Percentiles rank a stretch among this genome's conserved stretches.
Conservation (phyloP, 2,329 filamentous ascomycete species). For the Colletotrichum cereale region DNA sequence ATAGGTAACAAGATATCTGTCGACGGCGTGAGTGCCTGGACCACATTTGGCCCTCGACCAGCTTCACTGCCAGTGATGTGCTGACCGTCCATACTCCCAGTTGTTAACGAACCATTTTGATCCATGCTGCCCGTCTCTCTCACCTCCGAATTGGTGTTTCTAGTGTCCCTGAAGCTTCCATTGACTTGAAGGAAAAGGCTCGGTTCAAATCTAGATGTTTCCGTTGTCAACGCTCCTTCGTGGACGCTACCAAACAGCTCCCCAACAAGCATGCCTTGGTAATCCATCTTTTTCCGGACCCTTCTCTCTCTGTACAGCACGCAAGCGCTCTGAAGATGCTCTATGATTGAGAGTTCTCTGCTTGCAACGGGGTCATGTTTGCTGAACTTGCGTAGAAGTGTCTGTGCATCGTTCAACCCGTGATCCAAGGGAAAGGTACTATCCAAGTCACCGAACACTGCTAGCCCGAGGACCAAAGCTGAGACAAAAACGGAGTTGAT, state of each 20-base stretch:
- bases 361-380: conserved; percentile 43
- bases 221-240: conserved; percentile 8
- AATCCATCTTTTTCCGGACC: conserved; percentile 43
- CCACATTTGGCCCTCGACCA: conserved; percentile 20
- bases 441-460: conserved; percentile 59
- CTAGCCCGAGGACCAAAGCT: conserved; percentile 57
- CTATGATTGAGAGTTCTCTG: conserved; percentile 43
- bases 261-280: conserved; percentile 43
- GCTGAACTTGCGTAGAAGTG: conserved; percentile 44
- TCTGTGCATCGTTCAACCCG: conserved; percentile 43
- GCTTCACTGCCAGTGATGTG: conserved; percentile 5
- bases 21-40: conserved; percentile 28
- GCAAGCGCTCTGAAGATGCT: conserved; percentile 44
- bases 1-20: conserved; percentile 41
- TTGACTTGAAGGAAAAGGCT: neutral
- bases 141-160: neutral
- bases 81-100: conserved; percentile 15
- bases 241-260: conserved; percentile 46
- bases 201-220: neutral
- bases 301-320: conserved; percentile 42
- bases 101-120: conserved; percentile 5
- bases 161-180: neutral
- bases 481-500: conserved; percentile 61
- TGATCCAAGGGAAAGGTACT: conserved; percentile 48
- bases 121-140: neutral